Evolutionary conservation across 805 yeast genomes (phyloP).

Genomic region (Metschnikowia matae): DNA sequence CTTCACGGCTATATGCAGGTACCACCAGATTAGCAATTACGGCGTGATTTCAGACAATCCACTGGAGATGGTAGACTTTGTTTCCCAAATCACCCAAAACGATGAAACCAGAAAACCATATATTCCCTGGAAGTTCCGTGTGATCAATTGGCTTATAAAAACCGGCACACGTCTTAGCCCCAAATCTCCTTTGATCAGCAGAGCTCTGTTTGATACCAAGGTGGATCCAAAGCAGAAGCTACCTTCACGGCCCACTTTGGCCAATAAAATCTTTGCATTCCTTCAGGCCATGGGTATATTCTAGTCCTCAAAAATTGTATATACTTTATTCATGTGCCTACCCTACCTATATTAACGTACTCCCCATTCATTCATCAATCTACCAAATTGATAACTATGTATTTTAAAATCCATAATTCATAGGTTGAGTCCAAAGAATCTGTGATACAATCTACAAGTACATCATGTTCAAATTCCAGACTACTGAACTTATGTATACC

Average conservation of each 20-base stretch:
- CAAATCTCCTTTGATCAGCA: neutral
- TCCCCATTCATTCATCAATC: too few relatives aligned
- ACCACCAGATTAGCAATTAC: conserved; percentile 25
- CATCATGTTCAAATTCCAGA: too few relatives aligned
- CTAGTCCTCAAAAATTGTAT: neutral
- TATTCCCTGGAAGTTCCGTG: conserved; percentile 5
- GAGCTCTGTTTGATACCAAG: conserved; percentile 6
- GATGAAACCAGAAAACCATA: neutral
- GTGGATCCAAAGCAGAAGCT: conserved; percentile 12
- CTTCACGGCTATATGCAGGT: conserved; percentile 24
- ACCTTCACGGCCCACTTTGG: conserved; percentile 5
- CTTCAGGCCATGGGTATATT: conserved; percentile 15
- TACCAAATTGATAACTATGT: too few relatives aligned
- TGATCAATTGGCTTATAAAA: conserved; percentile 7
- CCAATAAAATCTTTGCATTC: conserved; percentile 13
- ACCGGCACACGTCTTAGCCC: conserved; percentile 2
- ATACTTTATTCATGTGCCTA: too few relatives aligned
- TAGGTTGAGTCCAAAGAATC: too few relatives aligned
- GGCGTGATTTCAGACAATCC: conserved; percentile 39
- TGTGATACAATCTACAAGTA: too few relatives aligned
- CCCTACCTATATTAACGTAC: too few relatives aligned
- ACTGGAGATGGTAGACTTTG: conserved; percentile 12
- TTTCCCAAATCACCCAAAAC: neutral
- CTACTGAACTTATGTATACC: too few relatives aligned
- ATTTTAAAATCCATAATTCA: too few relatives aligned